A percentile compares a stretch with the other conserved stretches of the same genome.
phyloP scores from a whole-genome alignment of 1,284 basidiomycete species.

The Melanopsichium pennsylvanicum region DNA sequence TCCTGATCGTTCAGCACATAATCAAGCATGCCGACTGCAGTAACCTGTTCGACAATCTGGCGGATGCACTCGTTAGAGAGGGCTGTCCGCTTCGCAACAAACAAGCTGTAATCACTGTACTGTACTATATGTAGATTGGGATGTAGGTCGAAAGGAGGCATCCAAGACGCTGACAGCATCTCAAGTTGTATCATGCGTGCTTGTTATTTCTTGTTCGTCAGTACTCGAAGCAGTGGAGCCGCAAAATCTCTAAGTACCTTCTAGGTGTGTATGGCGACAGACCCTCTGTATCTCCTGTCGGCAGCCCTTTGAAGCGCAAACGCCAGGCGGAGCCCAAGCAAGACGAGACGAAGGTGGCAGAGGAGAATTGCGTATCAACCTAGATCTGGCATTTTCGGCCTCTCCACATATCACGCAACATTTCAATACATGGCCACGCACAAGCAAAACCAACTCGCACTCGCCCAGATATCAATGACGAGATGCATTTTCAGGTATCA shows the following conservation, averaged over 20 bases:
- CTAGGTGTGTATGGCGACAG: conserved; percentile 9
- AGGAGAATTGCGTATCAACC: neutral
- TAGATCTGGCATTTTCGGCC: no score
- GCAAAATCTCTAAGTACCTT: conserved; percentile 24
- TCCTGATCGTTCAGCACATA: conserved; percentile 21
- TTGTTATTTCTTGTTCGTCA: neutral
- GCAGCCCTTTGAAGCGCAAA: conserved; percentile 24
- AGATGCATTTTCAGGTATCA: no score
- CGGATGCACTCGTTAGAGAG: conserved; percentile 4
- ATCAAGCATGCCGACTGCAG: conserved; percentile 8
- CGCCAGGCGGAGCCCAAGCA: conserved; percentile 1
- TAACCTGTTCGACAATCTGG: conserved; percentile 4
- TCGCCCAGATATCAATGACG: neutral
- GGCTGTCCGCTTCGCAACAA: conserved; percentile 3
- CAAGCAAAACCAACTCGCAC: no score
- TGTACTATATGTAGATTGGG: no score
- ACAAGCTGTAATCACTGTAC: conserved; percentile 11
- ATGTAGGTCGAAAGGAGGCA: no score
- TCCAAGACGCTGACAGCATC: no score
- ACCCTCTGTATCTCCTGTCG: neutral
- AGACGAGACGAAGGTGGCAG: neutral
- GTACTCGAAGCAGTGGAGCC: conserved; percentile 25
- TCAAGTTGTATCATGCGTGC: no score
- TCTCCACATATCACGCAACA: no score
- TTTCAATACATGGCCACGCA: conserved; percentile 16